A percentile compares a stretch with the other conserved stretches of the same genome.
Evolutionary conservation across 2,329 filamentous ascomycete genomes (phyloP).

Genomic region (Ustulina deusta): DNA sequence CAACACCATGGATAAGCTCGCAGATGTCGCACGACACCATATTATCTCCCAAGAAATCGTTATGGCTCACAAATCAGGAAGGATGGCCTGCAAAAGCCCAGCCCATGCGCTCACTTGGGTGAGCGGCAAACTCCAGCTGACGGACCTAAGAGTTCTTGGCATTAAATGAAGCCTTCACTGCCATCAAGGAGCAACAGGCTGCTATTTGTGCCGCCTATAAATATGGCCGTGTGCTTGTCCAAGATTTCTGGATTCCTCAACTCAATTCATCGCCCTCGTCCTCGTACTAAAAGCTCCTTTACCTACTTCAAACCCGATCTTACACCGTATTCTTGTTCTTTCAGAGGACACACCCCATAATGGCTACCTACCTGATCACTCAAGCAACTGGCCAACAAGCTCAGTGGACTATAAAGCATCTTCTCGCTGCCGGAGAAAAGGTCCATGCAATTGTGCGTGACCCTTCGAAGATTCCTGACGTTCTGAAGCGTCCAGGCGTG

Average conservation of each 20-base stretch:
- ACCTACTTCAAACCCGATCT: neutral
- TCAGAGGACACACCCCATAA: neutral
- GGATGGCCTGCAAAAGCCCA: no score
- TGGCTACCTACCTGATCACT: constrained; percentile 53
- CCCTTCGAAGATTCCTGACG: constrained; percentile 45
- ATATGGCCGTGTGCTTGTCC: constrained; percentile 1
- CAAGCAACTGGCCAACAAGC: constrained; percentile 53
- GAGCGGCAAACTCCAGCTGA: no score
- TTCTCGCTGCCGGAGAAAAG: constrained; percentile 51
- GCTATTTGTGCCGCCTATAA: constrained; percentile 30
- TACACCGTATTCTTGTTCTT: neutral
- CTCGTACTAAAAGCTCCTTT: neutral
- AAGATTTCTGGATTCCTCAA: constrained; percentile 1
- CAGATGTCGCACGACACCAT: no score
- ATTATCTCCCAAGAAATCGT: neutral
- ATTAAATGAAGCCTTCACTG: neutral
- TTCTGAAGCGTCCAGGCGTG: constrained; percentile 46
- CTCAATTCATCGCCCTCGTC: constrained; percentile 4
- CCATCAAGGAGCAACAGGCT: neutral
- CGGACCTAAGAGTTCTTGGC: neutral
- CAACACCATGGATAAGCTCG: no score
- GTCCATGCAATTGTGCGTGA: constrained; percentile 55
- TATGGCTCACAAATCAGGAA: neutral
- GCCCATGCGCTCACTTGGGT: no score
- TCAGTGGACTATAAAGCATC: constrained; percentile 48